Percentiles rank a stretch among this genome's conserved stretches.
These are phyloP conservation scores for Phytophthora pseudosyringae DNA, from an alignment of 352 stramenopile genomes.

Conservation along the genomic window DNA sequence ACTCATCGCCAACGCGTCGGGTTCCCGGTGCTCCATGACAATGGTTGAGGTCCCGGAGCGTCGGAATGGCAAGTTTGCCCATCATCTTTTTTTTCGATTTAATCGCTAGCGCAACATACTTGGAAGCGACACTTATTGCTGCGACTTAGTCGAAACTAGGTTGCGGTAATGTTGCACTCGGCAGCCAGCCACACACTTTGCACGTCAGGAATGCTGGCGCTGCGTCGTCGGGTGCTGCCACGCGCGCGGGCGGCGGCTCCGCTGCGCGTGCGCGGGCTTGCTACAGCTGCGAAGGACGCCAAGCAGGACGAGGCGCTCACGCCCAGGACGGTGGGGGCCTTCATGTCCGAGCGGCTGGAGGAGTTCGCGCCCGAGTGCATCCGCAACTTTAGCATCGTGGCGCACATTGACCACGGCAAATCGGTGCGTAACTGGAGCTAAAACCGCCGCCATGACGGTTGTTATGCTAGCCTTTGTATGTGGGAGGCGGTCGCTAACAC, in stretches of 20 bases:
- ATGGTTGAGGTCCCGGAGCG: slow-evolving; percentile 9
- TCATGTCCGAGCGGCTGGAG: slow-evolving; percentile 64
- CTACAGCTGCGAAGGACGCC: slow-evolving; percentile 15
- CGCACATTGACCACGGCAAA: slow-evolving; percentile 93
- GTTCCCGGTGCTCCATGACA: slow-evolving; percentile 10
- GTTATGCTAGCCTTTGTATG: slow-evolving; percentile 6
- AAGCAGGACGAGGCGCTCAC: slow-evolving; percentile 34
- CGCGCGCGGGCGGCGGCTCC: slow-evolving; percentile 8
- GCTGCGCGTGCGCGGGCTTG: slow-evolving; percentile 11
- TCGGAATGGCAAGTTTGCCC: slow-evolving; percentile 20
- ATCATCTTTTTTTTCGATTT: slow-evolving; percentile 14
- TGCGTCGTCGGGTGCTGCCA: slow-evolving; percentile 19
- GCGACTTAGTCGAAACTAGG: neutral
- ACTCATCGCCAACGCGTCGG: slow-evolving; percentile 14
- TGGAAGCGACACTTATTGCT: neutral
- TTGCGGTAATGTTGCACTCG: slow-evolving; percentile 8
- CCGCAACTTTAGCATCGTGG: slow-evolving; percentile 92
- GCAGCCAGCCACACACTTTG: slow-evolving; percentile 21
- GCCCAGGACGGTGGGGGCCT: slow-evolving; percentile 63
- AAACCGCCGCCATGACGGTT: slow-evolving; percentile 1
- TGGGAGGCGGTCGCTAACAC: neutral
- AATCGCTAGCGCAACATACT: neutral
- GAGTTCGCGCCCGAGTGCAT: slow-evolving; percentile 78
- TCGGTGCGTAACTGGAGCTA: slow-evolving; percentile 55
- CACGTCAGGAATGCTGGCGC: slow-evolving; percentile 20